A percentile compares a stretch with the other conserved stretches of the same genome.
These are phyloP conservation scores for Podila epigama DNA, from an alignment of 192 early-diverging fungal genomes.

Conservation along the genomic window DNA sequence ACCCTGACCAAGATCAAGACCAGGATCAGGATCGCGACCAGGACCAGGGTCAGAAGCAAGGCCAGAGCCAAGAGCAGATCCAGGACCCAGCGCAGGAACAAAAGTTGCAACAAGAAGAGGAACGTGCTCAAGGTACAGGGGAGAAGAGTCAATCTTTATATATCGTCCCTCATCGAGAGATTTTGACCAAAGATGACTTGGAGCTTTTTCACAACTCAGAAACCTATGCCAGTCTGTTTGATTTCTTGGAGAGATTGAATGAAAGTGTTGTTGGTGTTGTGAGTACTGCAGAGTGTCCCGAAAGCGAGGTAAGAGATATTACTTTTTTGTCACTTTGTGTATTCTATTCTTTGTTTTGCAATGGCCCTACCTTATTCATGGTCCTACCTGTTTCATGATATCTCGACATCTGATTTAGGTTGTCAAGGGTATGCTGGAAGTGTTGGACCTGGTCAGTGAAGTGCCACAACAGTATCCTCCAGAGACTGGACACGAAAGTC, in stretches of 20 bases:
- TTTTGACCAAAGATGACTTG: conserved; percentile 88
- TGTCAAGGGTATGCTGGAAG: conserved; percentile 64
- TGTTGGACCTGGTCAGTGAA: conserved; percentile 71
- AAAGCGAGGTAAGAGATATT: conserved; percentile 57
- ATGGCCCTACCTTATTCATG: not conserved
- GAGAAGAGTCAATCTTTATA: too few relatives aligned
- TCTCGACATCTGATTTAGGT: conserved; percentile 13
- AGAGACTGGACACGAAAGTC: conserved; percentile 73
- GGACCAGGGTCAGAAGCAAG: conserved; percentile 23
- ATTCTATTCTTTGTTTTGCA: not conserved
- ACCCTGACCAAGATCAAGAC: conserved; percentile 14
- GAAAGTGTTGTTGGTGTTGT: conserved; percentile 73
- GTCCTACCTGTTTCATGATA: not conserved
- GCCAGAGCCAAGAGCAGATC: too few relatives aligned
- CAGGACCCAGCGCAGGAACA: too few relatives aligned
- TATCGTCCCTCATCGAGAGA: conserved; percentile 58
- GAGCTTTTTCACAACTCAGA: conserved; percentile 73
- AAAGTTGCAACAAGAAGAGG: too few relatives aligned
- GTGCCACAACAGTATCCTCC: conserved; percentile 74
- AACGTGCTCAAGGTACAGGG: too few relatives aligned
- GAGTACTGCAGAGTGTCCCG: conserved; percentile 58
- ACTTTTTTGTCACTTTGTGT: not conserved
- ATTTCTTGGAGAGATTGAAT: conserved; percentile 77
- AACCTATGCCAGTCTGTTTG: conserved; percentile 69
- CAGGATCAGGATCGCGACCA: not conserved